Percentiles rank a stretch among this genome's conserved stretches.
These are phyloP conservation scores for Pelagophyceae sp. DNA, from an alignment of 352 stramenopile genomes.

Conservation along the genomic window DNA sequence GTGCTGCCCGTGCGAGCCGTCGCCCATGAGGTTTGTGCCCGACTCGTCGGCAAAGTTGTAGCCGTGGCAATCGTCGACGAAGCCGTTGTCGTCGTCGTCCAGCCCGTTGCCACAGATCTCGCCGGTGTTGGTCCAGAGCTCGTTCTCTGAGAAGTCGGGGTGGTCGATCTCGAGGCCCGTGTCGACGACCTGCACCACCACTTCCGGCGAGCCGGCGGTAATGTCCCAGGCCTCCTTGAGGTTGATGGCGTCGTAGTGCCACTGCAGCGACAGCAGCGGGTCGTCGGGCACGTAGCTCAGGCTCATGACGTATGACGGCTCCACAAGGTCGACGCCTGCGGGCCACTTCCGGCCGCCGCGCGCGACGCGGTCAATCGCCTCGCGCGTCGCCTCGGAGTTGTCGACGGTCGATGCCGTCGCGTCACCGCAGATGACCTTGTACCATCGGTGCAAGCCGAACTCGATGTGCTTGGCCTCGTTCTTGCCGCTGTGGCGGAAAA, in stretches of 20 bases:
- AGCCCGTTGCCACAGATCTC: conserved; percentile 10
- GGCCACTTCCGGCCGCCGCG: no score
- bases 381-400: not conserved
- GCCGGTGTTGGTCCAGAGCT: conserved; percentile 9
- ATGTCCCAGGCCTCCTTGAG: not conserved
- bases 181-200: conserved; percentile 18
- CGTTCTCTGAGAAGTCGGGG: not conserved
- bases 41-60: conserved; percentile 15
- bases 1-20: not conserved
- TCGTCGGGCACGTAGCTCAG: not conserved
- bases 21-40: not conserved
- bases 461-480: not conserved
- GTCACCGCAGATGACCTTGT: not conserved
- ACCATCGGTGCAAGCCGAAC: not conserved
- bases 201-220: not conserved
- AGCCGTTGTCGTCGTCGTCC: conserved; percentile 19
- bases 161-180: conserved; percentile 4
- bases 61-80: conserved; percentile 16
- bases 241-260: not conserved
- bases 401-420: not conserved
- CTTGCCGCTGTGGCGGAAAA: no score
- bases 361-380: not conserved
- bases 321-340: not conserved
- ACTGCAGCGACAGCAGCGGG: not conserved
- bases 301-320: not conserved